phyloP scores from a whole-genome alignment of 2,329 filamentous ascomycete species.

The Neospermospora avenae region DNA sequence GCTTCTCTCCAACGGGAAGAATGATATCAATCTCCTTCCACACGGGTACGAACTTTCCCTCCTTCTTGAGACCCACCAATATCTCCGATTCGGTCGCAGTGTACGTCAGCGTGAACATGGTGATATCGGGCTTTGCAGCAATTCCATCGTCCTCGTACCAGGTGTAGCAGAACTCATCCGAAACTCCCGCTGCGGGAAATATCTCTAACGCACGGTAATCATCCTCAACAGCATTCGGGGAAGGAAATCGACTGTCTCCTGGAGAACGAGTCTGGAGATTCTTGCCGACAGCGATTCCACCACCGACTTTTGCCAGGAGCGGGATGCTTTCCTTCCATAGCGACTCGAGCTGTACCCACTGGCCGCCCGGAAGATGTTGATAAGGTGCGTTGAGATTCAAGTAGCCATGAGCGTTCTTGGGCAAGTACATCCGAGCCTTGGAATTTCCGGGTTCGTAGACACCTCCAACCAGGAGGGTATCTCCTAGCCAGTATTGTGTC shows the following conservation, averaged over 20 bases:
- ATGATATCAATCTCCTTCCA: conserved; percentile 50
- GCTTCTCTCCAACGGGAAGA: conserved; percentile 46
- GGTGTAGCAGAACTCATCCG: conserved; percentile 38
- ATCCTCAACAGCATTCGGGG: conserved; percentile 41
- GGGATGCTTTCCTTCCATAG: conserved; percentile 54
- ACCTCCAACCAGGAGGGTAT: conserved; percentile 61
- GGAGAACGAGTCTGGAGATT: conserved; percentile 48
- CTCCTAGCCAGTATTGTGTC: conserved; percentile 71
- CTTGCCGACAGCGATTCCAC: conserved; percentile 51
- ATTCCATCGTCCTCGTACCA: conserved; percentile 60
- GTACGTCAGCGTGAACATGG: conserved; percentile 44
- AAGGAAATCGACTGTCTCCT: conserved; percentile 47
- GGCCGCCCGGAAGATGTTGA: conserved; percentile 51
- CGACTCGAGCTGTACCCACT: conserved; percentile 50
- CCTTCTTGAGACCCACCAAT: conserved; percentile 40
- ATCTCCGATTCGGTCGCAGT: conserved; percentile 44
- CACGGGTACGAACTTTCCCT: conserved; percentile 43
- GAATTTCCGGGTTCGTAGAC: conserved; percentile 60
- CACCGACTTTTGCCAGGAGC: conserved; percentile 52
- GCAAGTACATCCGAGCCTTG: conserved; percentile 59
- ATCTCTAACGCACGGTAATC: conserved; percentile 56
- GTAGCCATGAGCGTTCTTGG: conserved; percentile 53
- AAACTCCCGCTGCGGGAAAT: conserved; percentile 46
- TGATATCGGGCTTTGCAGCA: conserved; percentile 39
- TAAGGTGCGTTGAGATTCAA: conserved; percentile 61